A percentile compares a stretch with the other conserved stretches of the same genome.
Conservation (phyloP, 257 asterid species). For the Schizonepeta tenuifolia region DNA sequence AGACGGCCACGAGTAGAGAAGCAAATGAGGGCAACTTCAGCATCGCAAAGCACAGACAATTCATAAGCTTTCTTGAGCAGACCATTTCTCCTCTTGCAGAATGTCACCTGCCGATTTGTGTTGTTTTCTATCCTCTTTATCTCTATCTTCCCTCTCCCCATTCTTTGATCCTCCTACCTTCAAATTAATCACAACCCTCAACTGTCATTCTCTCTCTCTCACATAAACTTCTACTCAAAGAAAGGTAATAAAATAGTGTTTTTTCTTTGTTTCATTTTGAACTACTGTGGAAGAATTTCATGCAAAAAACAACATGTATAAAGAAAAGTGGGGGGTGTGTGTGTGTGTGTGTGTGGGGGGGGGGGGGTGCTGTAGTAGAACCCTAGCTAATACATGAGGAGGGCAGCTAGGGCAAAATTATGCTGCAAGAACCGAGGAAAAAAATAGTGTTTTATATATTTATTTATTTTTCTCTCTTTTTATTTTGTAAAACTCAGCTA, state of each 20-base stretch:
- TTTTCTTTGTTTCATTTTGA: neutral
- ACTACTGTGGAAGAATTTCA: neutral
- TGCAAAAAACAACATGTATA: neutral
- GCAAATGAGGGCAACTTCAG: conserved; percentile 74
- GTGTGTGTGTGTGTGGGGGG: neutral
- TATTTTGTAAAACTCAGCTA: neutral
- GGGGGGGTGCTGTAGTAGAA: neutral
- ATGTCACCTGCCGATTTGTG: conserved; percentile 78
- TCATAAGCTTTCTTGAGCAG: conserved; percentile 79
- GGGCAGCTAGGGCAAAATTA: neutral
- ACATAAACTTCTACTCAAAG: too few species aligned
- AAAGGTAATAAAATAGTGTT: neutral
- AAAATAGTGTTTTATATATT: neutral
- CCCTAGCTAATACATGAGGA: neutral
- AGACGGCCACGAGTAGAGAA: conserved; percentile 81
- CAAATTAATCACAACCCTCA: too few species aligned
- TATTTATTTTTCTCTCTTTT: neutral
- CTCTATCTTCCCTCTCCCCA: conserved; percentile 90
- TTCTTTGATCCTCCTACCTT: conserved; percentile 1
- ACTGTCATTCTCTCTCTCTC: neutral
- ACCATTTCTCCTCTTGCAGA: conserved; percentile 83
- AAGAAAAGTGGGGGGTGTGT: too few species aligned
- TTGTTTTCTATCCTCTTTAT: conserved; percentile 84
- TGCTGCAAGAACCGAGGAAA: neutral
- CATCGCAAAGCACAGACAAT: conserved; percentile 74